Evolutionary conservation across 139 green algal genomes (phyloP), one percentile per base, ranked within the genome.

Genomic region (Coelastrella sp.): DNA sequence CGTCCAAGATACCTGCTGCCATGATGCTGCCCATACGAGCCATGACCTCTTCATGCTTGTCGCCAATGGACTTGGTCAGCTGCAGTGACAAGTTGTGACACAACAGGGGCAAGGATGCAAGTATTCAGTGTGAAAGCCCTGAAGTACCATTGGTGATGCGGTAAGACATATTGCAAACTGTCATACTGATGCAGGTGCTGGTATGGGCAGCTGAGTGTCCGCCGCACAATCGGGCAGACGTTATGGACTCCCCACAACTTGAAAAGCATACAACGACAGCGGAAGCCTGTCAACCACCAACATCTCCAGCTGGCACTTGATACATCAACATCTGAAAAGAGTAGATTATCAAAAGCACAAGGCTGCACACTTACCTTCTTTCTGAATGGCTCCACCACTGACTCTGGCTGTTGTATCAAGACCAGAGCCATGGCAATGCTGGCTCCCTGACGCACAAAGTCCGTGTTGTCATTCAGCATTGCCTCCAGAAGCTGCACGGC

Each of bases 11-110:
- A 72, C 96, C 96, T 0, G 88, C 68, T 27, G 97, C 97, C 92
- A 99, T 96, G 87, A 99, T 98, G 62, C 96, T 92, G 41, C 97
- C 97, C 96, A 99, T 99, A 82, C 95, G 96, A 78, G 87, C 87
- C 93, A 97, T 95, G 59, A 94, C 94, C 89, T 99, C 96, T 78
- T 98, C 96, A 74, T 97, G 95, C 93, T 98, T 98, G 92, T 98
- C 95, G 0, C 71, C 85, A n/a, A 97, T 91, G 67, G 92, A 88
- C 86, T 96, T 98, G 68, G 96, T 92, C 30, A 99, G 83, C 64
- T 82, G 75, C 48, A 66, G 43, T n/a, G 1, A 2, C 11, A 9
- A 57, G 45, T 13, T 23, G 1, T 2, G 11, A 57, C 45, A 13
- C 45, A 57, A 57, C 45, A 57, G 45, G 0, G 45, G 15, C 45